These are phyloP conservation scores for Albatrellus ellisii DNA, from an alignment of 768 basidiomycete species.

Conservation along the genomic window DNA sequence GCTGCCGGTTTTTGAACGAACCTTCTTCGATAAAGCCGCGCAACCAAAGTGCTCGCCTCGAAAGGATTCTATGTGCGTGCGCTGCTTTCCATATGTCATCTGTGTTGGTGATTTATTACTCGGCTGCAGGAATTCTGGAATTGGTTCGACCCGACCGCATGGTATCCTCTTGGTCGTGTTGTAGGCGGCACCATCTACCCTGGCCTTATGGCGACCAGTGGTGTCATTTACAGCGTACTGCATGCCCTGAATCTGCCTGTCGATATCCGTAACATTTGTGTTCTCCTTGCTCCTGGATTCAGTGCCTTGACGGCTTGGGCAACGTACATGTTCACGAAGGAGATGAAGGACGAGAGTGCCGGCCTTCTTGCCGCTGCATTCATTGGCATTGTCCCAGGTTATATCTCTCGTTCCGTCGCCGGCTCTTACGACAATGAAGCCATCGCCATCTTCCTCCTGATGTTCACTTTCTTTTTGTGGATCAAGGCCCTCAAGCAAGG, in stretches of 20 bases:
- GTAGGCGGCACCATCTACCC: slow-evolving; percentile 99
- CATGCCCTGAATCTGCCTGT: slow-evolving; percentile 87
- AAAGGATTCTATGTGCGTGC: slow-evolving; percentile 87
- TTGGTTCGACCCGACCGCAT: slow-evolving; percentile 99
- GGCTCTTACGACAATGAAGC: slow-evolving; percentile 99
- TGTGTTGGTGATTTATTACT: slow-evolving; percentile 3
- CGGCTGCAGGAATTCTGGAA: slow-evolving; percentile 90
- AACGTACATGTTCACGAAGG: slow-evolving; percentile 96
- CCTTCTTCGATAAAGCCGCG: slow-evolving; percentile 61
- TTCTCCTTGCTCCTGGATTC: slow-evolving; percentile 92
- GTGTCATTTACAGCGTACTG: slow-evolving; percentile 89
- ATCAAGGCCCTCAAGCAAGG: slow-evolving; percentile 93
- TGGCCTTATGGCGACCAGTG: slow-evolving; percentile 96
- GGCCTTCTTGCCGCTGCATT: slow-evolving; percentile 96
- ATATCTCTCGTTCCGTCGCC: slow-evolving; percentile 97
- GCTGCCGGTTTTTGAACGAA: slow-evolving; percentile 1
- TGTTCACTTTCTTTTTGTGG: slow-evolving; percentile 98
- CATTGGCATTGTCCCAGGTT: slow-evolving; percentile 96
- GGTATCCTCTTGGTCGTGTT: slow-evolving; percentile 97
- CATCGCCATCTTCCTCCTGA: slow-evolving; percentile 98
- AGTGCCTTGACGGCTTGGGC: slow-evolving; percentile 94
- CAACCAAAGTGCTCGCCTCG: slow-evolving; percentile 79
- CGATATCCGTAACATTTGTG: slow-evolving; percentile 95
- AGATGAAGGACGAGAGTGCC: slow-evolving; percentile 91
- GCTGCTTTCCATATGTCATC: not conserved